Evolutionary conservation across 495 filamentous ascomycete genomes (phyloP).

Genomic region (Lichenothelia convexa): DNA sequence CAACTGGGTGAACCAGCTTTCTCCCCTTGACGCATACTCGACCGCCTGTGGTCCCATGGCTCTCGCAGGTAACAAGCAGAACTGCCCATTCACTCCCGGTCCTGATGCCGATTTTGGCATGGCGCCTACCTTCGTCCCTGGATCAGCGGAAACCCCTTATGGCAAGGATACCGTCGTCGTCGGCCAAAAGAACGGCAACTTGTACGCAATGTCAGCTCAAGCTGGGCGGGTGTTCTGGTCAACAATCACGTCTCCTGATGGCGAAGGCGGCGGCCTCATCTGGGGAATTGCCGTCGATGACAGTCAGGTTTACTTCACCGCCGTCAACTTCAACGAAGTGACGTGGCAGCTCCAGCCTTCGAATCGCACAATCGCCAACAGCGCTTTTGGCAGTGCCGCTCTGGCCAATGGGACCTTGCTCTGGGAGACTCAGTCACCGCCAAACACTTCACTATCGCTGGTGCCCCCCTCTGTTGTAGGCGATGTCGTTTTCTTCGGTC

Average conservation of each 20-base stretch:
- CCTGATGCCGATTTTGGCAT: conserved; percentile 1
- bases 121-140: conserved; percentile 1
- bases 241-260: neutral
- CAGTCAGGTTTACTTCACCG: neutral
- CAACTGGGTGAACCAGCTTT: neutral
- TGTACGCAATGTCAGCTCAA: neutral
- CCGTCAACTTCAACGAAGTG: conserved; percentile 1
- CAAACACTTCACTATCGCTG: neutral
- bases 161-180: neutral
- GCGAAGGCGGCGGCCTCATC: neutral
- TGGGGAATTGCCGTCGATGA: neutral
- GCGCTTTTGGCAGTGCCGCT: neutral
- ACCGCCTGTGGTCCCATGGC: neutral
- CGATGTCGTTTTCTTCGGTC: neutral
- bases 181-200: neutral
- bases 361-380: neutral
- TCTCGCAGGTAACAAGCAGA: neutral
- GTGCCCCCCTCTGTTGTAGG: neutral
- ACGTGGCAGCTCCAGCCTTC: neutral
- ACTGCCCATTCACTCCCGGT: neutral
- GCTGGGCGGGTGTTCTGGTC: neutral
- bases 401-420: neutral
- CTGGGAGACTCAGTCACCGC: neutral
- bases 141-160: neutral
- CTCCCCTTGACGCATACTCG: neutral